Evolutionary conservation across 78 protist species (phyloP), one percentile per base, ranked within the genome.

Genomic region (Dictyostelium firmibasis): DNA sequence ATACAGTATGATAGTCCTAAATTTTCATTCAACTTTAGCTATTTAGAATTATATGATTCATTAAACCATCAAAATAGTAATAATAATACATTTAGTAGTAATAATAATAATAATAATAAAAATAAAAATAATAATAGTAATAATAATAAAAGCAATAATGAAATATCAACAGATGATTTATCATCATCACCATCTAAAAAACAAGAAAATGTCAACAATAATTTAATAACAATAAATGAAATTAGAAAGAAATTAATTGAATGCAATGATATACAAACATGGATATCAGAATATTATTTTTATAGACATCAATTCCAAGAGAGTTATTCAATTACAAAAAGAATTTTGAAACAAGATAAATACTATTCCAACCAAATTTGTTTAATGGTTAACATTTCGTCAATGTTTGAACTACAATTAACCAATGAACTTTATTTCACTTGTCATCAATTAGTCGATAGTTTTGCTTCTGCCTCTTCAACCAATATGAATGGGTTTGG

Each of bases 361-460:
- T 72, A 85, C 23, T 92, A 86, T 81, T 84, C 74, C 47, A 85
- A 85, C 36, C 13, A 43, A 27, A 83, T 44, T 41, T 79, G 91
- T 69, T 41, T 92, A 38, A 67, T 92, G 85, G 83, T 92, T 8
- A 69, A 84, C 62, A 20, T 92, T 33, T 85, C 96, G 33, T 77
- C 85, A 14, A 78, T 92, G 84, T 84, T 69, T 69, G 96, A 92
- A 38, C 29, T 92, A 23, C 77, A 64, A n/a, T 33, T 81, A 72
- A 92, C 76, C 38, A 92, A 92, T 41, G 96, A 92, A 77, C 67
- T 92, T 27, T 77, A 78, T 41, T 92, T 75, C 62, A 43, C 60
- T 8, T 83, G 93, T 27, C 83, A 84, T 53, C 91, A 92, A 62
- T 75, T 92, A 23, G 60, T 86, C 8, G 96, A 92, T 13, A 86